These are phyloP conservation scores for Epichloe bromicola DNA, from an alignment of 2,329 filamentous ascomycete genomes.

Conservation along the genomic window DNA sequence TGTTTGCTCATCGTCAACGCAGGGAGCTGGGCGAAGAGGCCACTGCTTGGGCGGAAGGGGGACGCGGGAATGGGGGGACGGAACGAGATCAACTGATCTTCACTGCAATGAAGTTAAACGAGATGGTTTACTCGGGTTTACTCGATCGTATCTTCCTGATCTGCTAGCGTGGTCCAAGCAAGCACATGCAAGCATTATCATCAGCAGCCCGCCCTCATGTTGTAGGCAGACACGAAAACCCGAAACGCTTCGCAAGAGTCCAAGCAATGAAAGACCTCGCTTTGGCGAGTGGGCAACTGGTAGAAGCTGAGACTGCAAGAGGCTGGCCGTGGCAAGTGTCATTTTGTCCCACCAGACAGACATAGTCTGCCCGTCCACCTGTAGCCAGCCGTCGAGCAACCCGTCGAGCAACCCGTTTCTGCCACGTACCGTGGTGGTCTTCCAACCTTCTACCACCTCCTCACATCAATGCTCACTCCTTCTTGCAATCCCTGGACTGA, in stretches of 20 bases:
- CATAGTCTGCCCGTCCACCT: background rate
- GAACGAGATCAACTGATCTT: too few relatives aligned
- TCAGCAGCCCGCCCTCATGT: too few relatives aligned
- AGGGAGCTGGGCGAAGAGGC: background rate
- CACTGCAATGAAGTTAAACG: too few relatives aligned
- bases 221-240: background rate
- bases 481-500: background rate
- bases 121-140: too few relatives aligned
- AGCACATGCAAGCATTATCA: background rate
- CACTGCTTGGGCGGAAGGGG: too few relatives aligned
- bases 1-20: background rate
- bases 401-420: too few relatives aligned
- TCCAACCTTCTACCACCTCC: background rate
- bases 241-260: too few relatives aligned
- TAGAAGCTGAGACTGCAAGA: background rate
- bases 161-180: background rate
- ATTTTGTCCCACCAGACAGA: background rate
- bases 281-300: background rate
- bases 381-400: slow-evolving; percentile 1
- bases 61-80: too few relatives aligned
- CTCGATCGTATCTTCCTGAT: background rate
- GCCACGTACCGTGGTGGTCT: background rate
- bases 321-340: background rate
- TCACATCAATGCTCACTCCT: background rate
- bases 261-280: background rate